phyloP scores from a whole-genome alignment of 106 monocot genomes.

The Phalaenopsis equestris region DNA sequence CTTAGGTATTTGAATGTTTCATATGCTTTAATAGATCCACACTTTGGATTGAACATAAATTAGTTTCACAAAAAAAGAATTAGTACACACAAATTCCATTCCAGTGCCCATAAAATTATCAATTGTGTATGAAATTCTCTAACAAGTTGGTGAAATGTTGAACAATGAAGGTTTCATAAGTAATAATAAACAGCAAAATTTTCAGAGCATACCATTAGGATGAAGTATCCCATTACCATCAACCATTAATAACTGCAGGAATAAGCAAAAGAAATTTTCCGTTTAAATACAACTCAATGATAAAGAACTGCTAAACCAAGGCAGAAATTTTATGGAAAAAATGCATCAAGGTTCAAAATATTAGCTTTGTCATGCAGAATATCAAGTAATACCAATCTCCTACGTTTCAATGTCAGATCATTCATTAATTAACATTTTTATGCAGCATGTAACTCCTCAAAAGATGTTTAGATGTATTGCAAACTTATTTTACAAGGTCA shows the following conservation, averaged over 20 bases:
- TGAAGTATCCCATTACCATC: conserved; percentile 96
- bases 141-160: too few species aligned
- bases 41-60: too few species aligned
- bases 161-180: too few species aligned
- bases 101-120: too few species aligned
- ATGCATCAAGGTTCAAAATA: not conserved
- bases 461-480: not conserved
- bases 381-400: not conserved
- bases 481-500: not conserved
- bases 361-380: not conserved
- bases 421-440: not conserved
- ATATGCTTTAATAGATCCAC: too few species aligned
- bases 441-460: not conserved
- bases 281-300: not conserved
- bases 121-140: too few species aligned
- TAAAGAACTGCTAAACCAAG: not conserved
- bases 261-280: not conserved
- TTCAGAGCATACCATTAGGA: conserved; percentile 52
- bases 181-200: not conserved
- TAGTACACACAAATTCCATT: too few species aligned
- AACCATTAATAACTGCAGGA: conserved; percentile 78
- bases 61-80: too few species aligned
- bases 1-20: too few species aligned
- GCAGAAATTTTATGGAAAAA: not conserved
- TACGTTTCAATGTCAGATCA: not conserved